Evolutionary conservation across 352 stramenopile species (phyloP).

Genomic region (Phytophthora citricola): DNA sequence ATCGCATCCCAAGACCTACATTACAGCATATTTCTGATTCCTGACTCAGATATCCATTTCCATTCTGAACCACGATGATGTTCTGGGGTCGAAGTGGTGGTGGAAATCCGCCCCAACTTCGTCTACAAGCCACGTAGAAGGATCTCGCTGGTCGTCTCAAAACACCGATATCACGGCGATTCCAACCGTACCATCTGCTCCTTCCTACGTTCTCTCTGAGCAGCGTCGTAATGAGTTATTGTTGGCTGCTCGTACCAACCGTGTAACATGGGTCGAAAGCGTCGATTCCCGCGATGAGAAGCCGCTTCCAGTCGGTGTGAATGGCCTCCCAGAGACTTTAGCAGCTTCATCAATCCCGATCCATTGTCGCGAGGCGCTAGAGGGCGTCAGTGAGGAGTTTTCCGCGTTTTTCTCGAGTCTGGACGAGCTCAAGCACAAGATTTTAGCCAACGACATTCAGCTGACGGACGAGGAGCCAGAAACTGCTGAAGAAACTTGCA

Average conservation of each 20-base stretch:
- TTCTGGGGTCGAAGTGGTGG: slow-evolving; percentile 47
- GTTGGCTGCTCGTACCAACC: slow-evolving; percentile 68
- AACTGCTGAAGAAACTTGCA: background rate
- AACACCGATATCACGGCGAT: slow-evolving; percentile 4
- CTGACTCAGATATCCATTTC: background rate
- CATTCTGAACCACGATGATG: slow-evolving; percentile 26
- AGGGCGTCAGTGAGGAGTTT: slow-evolving; percentile 48
- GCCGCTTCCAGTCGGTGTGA: slow-evolving; percentile 1
- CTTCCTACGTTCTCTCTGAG: slow-evolving; percentile 70
- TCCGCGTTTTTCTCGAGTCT: slow-evolving; percentile 40
- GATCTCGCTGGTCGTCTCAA: slow-evolving; percentile 6
- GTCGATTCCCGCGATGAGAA: slow-evolving; percentile 26
- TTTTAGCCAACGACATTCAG: slow-evolving; percentile 43
- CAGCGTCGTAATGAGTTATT: slow-evolving; percentile 77
- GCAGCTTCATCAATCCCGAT: slow-evolving; percentile 14
- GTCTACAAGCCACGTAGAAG: slow-evolving; percentile 4
- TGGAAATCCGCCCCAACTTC: slow-evolving; percentile 13
- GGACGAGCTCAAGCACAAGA: slow-evolving; percentile 52
- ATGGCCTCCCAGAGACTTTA: background rate
- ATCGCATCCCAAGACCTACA: background rate
- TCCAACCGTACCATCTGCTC: slow-evolving; percentile 20
- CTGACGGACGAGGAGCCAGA: slow-evolving; percentile 25
- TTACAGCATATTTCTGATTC: background rate
- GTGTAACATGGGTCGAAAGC: slow-evolving; percentile 78
- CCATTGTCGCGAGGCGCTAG: slow-evolving; percentile 57